A percentile compares a stretch with the other conserved stretches of the same genome.
Evolutionary conservation across 2,329 filamentous ascomycete genomes (phyloP).

Genomic region (Stachybotrys echinatus): DNA sequence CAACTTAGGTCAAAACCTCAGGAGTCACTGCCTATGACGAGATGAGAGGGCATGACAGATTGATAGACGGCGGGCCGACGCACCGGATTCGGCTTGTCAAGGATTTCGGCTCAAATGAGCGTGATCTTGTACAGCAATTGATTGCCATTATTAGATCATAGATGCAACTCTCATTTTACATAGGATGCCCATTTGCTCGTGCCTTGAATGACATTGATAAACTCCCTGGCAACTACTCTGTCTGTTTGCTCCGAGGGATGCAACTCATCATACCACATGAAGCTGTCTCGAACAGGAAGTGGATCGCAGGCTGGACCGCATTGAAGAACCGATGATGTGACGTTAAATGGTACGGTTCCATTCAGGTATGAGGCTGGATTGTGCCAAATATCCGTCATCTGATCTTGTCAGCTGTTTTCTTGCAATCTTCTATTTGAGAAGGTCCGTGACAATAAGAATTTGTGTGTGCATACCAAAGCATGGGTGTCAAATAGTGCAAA

Average conservation of each 20-base stretch:
- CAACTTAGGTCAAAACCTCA: too few species aligned
- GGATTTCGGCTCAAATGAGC: too few species aligned
- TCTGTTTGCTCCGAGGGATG: conserved; percentile 2
- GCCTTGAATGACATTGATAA: neutral
- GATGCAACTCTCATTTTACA: neutral
- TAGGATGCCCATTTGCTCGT: conserved; percentile 1
- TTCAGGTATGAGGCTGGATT: conserved; percentile 1
- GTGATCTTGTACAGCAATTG: too few species aligned
- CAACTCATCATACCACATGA: conserved; percentile 3
- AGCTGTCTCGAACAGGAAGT: neutral
- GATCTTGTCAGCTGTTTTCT: neutral
- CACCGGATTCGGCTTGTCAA: too few species aligned
- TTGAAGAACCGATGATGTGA: neutral
- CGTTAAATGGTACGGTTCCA: neutral
- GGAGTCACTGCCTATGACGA: too few species aligned
- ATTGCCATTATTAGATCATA: too few species aligned
- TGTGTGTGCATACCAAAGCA: neutral
- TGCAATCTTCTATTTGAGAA: too few species aligned
- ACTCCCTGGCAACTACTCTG: conserved; percentile 1
- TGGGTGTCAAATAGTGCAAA: conserved; percentile 1
- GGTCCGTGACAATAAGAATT: neutral
- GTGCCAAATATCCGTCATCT: conserved; percentile 1
- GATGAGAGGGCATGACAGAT: too few species aligned
- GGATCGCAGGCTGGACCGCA: neutral
- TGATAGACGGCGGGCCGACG: too few species aligned